A percentile compares a stretch with the other conserved stretches of the same genome.
phyloP scores from a whole-genome alignment of 202 grass and related monocot species.

The Cymbopogon flexuosus region DNA sequence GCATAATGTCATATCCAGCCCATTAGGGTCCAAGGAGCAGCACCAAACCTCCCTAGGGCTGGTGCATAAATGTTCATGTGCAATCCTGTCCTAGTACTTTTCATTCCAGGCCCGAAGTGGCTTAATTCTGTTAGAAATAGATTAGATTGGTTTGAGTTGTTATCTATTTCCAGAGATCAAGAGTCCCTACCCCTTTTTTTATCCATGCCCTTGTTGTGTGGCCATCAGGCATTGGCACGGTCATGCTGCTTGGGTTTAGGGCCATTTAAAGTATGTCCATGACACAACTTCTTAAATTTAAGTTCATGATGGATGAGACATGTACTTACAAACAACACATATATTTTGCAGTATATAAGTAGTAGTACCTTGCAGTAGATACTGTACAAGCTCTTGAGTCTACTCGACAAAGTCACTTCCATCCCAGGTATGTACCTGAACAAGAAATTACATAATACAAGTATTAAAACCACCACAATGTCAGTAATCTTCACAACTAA shows the following conservation, averaged over 20 bases:
- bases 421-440: slow-evolving; percentile 97
- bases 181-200: neutral
- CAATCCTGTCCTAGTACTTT: neutral
- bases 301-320: slow-evolving; percentile 2
- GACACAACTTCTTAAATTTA: slow-evolving; percentile 9
- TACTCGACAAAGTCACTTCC: slow-evolving; percentile 90
- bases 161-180: neutral
- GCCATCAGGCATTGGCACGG: neutral
- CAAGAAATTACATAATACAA: slow-evolving; percentile 32
- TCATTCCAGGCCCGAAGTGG: neutral
- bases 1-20: neutral
- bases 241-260: neutral
- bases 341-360: slow-evolving; percentile 5
- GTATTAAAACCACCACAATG: slow-evolving; percentile 8
- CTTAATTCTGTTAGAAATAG: neutral
- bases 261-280: neutral
- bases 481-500: slow-evolving; percentile 20
- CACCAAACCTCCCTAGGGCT: neutral
- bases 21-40: neutral
- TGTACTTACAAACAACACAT: neutral
- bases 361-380: slow-evolving; percentile 91
- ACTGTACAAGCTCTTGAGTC: slow-evolving; percentile 94
- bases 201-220: neutral
- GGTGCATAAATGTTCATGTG: neutral
- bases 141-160: neutral